Conservation (phyloP, 352 stramenopile species). For the Thraustochytrium sp. region DNA sequence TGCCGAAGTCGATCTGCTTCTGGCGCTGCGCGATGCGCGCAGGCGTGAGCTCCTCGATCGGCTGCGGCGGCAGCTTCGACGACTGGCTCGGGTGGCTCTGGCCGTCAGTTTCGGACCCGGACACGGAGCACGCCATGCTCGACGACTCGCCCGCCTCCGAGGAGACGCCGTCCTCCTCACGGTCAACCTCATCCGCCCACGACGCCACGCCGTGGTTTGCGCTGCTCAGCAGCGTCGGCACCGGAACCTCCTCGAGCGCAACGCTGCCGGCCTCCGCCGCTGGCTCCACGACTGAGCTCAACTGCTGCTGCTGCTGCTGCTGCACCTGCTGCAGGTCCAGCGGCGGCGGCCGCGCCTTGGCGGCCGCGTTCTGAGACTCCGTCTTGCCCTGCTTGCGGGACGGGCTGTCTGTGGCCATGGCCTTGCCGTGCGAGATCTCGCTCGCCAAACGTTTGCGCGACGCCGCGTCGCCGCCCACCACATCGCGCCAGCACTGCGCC, state of each 20-base stretch:
- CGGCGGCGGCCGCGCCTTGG: neutral
- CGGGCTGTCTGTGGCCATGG: neutral
- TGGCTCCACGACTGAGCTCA: neutral
- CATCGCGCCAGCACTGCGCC: neutral
- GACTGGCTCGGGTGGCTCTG: neutral
- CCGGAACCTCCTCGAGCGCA: too few relatives aligned
- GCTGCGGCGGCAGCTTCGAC: constrained; percentile 8
- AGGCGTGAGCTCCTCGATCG: neutral
- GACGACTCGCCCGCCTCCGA: neutral
- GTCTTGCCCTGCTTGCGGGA: constrained; percentile 12
- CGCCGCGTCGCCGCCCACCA: neutral
- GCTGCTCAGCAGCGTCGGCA: too few relatives aligned
- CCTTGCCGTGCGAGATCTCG: neutral
- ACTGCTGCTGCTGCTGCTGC: neutral
- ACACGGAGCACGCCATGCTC: neutral
- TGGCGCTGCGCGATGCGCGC: constrained; percentile 19
- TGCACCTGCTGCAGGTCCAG: neutral
- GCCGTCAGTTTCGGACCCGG: neutral
- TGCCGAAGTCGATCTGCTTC: constrained; percentile 23
- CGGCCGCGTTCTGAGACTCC: neutral
- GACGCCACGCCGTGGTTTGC: neutral
- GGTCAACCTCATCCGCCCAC: neutral
- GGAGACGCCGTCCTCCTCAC: neutral
- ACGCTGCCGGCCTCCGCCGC: neutral
- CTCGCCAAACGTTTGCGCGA: neutral